Percentiles rank a stretch among this genome's conserved stretches.
Conservation (phyloP, 257 asterid genomes). For the Rhazya stricta region DNA sequence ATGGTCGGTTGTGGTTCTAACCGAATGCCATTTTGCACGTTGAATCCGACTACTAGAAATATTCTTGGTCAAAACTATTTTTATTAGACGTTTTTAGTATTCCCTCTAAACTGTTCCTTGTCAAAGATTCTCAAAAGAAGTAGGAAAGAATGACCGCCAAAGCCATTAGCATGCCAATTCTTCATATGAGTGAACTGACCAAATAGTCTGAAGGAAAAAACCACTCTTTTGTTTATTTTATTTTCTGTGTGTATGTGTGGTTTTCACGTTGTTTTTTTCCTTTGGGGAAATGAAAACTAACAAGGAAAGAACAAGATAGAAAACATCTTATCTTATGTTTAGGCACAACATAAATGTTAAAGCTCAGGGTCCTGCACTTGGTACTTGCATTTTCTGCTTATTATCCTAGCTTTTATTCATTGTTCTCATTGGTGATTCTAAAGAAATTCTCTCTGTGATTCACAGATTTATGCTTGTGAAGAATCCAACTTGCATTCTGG, state of each 20-base stretch:
- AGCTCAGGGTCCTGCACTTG: neutral
- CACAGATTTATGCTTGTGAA: slow-evolving; percentile 75
- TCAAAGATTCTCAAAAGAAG: too few species aligned
- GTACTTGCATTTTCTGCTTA: neutral
- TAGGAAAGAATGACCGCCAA: too few species aligned
- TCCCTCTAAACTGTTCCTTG: too few species aligned
- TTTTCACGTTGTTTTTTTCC: too few species aligned
- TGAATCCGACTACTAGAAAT: too few species aligned
- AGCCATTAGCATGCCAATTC: too few species aligned
- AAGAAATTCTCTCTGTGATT: neutral
- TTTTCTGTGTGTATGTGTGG: neutral
- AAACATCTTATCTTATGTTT: neutral
- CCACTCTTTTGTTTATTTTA: neutral
- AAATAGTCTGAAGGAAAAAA: neutral
- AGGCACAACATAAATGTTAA: neutral
- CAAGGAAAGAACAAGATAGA: neutral
- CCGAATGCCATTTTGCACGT: too few species aligned
- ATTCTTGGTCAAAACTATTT: too few species aligned
- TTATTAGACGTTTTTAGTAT: too few species aligned
- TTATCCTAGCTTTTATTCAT: neutral
- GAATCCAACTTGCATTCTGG: slow-evolving; percentile 87
- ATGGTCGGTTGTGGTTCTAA: too few species aligned
- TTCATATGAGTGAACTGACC: too few species aligned
- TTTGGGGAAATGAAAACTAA: neutral
- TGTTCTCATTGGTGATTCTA: neutral